These are phyloP conservation scores for Solanum aculeatissimum DNA, from an alignment of 305 asterid species.

Conservation along the genomic window DNA sequence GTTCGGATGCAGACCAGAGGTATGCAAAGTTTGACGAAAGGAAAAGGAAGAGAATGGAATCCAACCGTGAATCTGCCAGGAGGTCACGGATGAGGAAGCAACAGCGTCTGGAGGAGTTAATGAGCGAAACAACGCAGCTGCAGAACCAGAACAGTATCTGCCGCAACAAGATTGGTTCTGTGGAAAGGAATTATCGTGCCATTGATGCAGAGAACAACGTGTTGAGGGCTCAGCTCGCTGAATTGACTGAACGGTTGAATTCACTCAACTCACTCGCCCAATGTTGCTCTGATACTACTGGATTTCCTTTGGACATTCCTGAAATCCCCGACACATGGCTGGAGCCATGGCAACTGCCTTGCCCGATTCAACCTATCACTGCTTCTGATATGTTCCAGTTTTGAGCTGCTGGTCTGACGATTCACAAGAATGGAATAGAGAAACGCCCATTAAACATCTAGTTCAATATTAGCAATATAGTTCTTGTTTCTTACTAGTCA, in stretches of 20 bases:
- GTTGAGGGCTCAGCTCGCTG: constrained; percentile 39
- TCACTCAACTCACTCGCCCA: constrained; percentile 29
- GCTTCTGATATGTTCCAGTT: constrained; percentile 25
- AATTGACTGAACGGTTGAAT: constrained; percentile 33
- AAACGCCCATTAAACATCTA: neutral
- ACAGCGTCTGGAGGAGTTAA: constrained; percentile 24
- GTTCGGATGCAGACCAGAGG: constrained; percentile 17
- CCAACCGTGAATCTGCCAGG: constrained; percentile 47
- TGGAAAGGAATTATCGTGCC: constrained; percentile 5
- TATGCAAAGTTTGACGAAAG: constrained; percentile 29
- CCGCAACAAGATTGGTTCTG: constrained; percentile 10
- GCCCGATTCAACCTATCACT: constrained; percentile 26
- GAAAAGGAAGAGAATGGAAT: constrained; percentile 43
- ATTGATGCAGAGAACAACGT: constrained; percentile 42
- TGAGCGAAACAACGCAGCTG: constrained; percentile 17
- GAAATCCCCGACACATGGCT: constrained; percentile 24
- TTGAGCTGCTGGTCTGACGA: neutral
- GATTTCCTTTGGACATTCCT: constrained; percentile 26
- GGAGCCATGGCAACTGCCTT: constrained; percentile 55
- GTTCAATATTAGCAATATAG: neutral
- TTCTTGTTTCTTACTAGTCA: neutral
- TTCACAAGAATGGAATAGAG: neutral
- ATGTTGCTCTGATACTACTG: constrained; percentile 22
- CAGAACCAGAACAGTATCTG: constrained; percentile 19
- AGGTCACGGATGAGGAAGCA: constrained; percentile 48